Base-by-base conservation (phyloP, 257 asterid species). In the Solanum raphanifolium region DNA sequence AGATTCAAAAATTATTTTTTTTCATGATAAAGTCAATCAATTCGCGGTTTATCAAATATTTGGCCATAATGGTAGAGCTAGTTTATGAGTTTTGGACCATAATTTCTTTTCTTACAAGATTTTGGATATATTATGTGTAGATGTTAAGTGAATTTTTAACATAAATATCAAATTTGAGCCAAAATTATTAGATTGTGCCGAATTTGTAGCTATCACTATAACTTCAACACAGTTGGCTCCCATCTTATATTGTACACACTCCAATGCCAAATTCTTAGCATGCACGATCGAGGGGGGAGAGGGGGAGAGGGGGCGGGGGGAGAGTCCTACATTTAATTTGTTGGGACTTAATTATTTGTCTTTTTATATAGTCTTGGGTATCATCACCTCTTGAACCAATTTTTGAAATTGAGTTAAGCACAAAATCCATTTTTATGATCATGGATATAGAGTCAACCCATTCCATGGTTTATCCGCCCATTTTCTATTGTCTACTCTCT, bases 281-380 rank as follows among this genome's bases (percentile, higher is more conserved):
- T 25, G 18, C 35, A 25, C 2, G 8, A 16, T 9, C 4, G 1
- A 0, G 3, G 1, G 12, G 2, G 6, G 16, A 1, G 16, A 13
- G 52, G 16, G 52, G 52, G 5, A 0, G 6, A 6, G 34, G 18
- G 2, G 2, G 3, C 3, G 34, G 55, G 20, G 3, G 21, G 58
- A 6, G 39, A 1, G 11, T 29, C 21, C 6, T 3, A 68, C 36
- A 29, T 68, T 68, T 27, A 48, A 48, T 48, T 48, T 1, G 35
- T 16, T 48, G 4, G 3, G 39, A 0, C 13, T 71, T 32, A 20
- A 71, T 31, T 9, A 29, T 29, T 69, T 29, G 6, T 6, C 11
- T 13, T 8, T 27, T 68, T 69, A 15, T 69, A 29, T 69, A 3
- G 3, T 69, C 11, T 29, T 29, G 38, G 9, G 7, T 16, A 25